Base-by-base conservation (phyloP, 208 protist species). In the Tritrichomonas musculus region DNA sequence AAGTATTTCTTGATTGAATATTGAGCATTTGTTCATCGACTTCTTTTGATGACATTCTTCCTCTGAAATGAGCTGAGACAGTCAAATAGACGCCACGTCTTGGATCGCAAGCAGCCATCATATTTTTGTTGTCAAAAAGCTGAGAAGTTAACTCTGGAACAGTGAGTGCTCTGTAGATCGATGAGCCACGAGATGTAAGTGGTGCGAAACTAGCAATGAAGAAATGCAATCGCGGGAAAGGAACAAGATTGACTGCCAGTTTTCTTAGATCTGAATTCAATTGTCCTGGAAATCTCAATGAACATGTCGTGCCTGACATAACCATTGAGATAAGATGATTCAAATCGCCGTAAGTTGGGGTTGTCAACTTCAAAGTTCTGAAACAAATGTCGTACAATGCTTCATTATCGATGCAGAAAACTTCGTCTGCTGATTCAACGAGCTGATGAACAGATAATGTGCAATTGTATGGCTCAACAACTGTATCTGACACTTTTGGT, bases 351-450 rank as follows among this genome's bases (percentile, higher is more conserved):
- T 99, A 99, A 47, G 96, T 98, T 64, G 98, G 98, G 49, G 96
- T 98, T 55, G 96, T 97, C 44, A 99, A 96, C 96, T 99, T 99
- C 27, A 99, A 96, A 4, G 98, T 99, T 75, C 97, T 94, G 96
- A 98, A 99, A 96, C 98, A 99, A 94, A 99, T 99, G 93, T 99
- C 98, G 94, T 99, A 99, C 93, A 99, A 95, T 47, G 98, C 98
- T 96, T n/a, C n/a, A n/a, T n/a, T n/a, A n/a, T n/a, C n/a, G n/a
- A n/a, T n/a, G n/a, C n/a, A n/a, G n/a, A n/a, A n/a, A n/a, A n/a
- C n/a, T n/a, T n/a, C n/a, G n/a, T n/a, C n/a, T n/a, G n/a, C n/a
- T n/a, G n/a, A n/a, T 93, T 97, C 96, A 47, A 97, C 94, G 20
- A 97, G 94, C 94, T 97, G 96, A 82, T 97, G 96, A 14, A 96